These are phyloP conservation scores for Phytophthora niederhauseri DNA, from an alignment of 352 stramenopile genomes.

Conservation along the genomic window DNA sequence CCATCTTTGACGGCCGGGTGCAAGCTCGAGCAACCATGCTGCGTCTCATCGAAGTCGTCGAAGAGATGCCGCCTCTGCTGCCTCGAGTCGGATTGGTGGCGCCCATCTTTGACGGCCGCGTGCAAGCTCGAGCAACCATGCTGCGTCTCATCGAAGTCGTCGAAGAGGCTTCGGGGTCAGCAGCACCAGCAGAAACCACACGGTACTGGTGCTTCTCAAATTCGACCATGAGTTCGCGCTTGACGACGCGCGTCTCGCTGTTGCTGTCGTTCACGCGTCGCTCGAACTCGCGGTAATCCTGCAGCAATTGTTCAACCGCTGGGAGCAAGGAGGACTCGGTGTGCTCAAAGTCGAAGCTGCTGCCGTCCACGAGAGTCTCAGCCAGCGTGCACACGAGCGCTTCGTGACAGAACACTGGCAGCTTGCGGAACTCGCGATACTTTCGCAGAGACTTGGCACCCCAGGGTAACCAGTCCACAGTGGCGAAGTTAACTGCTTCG, in stretches of 20 bases:
- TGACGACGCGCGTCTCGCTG: conserved; percentile 34
- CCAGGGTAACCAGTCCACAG: conserved; percentile 88
- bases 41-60: conserved; percentile 40
- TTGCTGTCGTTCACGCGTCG: conserved; percentile 28
- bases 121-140: conserved; percentile 40
- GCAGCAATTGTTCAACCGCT: conserved; percentile 61
- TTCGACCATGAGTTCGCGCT: conserved; percentile 59
- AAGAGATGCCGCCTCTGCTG: conserved; percentile 31
- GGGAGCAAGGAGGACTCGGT: conserved; percentile 62
- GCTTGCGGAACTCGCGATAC: conserved; percentile 80
- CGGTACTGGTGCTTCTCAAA: conserved; percentile 45
- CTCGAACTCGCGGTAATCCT: conserved; percentile 67
- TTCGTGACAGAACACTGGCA: conserved; percentile 90
- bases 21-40: conserved; percentile 40
- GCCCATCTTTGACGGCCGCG: conserved; percentile 22
- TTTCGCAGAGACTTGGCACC: conserved; percentile 73
- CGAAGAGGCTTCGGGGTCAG: conserved; percentile 19
- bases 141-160: conserved; percentile 41
- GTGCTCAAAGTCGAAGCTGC: conserved; percentile 53
- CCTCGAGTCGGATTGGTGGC: conserved; percentile 17
- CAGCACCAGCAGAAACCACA: conserved; percentile 1
- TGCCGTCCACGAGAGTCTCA: conserved; percentile 65
- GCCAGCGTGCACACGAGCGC: conserved; percentile 81
- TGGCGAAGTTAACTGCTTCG: conserved; percentile 93
- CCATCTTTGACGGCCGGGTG: conserved; percentile 25